phyloP scores from a whole-genome alignment of 331 rosid species.

The Acacia concinna region DNA sequence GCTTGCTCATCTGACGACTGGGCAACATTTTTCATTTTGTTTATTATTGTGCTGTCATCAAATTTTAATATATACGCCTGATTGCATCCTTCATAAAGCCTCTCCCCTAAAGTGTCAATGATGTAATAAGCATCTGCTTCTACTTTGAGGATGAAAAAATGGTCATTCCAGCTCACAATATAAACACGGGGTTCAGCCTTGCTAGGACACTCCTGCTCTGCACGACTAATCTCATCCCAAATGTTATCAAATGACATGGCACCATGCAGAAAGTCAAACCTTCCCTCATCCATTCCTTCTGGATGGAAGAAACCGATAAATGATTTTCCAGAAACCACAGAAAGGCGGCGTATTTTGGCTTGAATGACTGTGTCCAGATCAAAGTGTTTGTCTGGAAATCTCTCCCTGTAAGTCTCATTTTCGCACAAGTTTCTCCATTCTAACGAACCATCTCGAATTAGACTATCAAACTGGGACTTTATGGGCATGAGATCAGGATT shows the following conservation, averaged over 20 bases:
- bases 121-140: slow-evolving; percentile 86
- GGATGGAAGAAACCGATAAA: slow-evolving; percentile 95
- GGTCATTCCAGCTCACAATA: slow-evolving; percentile 96
- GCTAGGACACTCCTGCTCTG: slow-evolving; percentile 49
- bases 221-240: slow-evolving; percentile 91
- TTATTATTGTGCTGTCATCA: slow-evolving; percentile 59
- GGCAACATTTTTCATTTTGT: slow-evolving; percentile 46
- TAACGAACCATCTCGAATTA: slow-evolving; percentile 89
- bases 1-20: slow-evolving; percentile 60
- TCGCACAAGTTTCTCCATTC: slow-evolving; percentile 96
- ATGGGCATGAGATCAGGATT: slow-evolving; percentile 85
- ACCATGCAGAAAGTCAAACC: slow-evolving; percentile 85
- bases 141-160: slow-evolving; percentile 93
- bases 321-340: slow-evolving; percentile 73
- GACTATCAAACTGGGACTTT: slow-evolving; percentile 91
- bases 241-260: slow-evolving; percentile 98
- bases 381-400: slow-evolving; percentile 94
- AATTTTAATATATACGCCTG: slow-evolving; percentile 93
- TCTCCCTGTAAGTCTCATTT: slow-evolving; percentile 70
- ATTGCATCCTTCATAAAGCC: slow-evolving; percentile 90
- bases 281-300: slow-evolving; percentile 88
- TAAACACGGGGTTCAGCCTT: slow-evolving; percentile 64
- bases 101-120: slow-evolving; percentile 92
- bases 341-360: slow-evolving; percentile 88
- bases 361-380: slow-evolving; percentile 93